phyloP scores from a whole-genome alignment of 345 rosid genomes.

The Melaleuca alternifolia region DNA sequence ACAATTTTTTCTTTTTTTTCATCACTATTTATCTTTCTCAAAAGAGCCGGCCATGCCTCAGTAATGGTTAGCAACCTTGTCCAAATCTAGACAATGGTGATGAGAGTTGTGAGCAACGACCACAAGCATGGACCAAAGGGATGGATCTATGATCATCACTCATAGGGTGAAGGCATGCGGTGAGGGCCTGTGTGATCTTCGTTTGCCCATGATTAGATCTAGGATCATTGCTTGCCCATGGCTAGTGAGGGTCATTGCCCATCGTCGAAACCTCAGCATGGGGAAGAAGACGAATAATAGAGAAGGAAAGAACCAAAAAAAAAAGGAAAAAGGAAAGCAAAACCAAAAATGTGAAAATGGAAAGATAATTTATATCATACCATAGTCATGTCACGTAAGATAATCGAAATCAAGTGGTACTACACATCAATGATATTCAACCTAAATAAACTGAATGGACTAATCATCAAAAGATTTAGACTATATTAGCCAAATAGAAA shows the following conservation, averaged over 20 bases:
- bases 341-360: not conserved
- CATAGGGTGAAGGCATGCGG: not conserved
- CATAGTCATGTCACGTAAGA: not conserved
- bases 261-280: not conserved
- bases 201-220: not conserved
- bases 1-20: not conserved
- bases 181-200: not conserved
- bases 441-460: accelerated
- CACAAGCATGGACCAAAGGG: not conserved
- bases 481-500: not conserved
- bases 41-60: too few relatives aligned
- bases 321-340: not conserved
- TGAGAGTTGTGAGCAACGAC: not conserved
- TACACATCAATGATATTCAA: accelerated
- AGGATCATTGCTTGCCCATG: not conserved
- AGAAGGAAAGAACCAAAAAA: not conserved
- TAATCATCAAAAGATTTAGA: not conserved
- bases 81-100: not conserved
- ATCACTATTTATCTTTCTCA: not conserved
- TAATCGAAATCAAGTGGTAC: not conserved
- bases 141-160: not conserved
- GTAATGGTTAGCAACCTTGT: not conserved
- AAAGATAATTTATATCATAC: not conserved
- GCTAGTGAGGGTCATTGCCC: not conserved
- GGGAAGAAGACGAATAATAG: not conserved